Base-by-base conservation (phyloP, 768 basidiomycete genomes). In the Serpula lacrymans region DNA sequence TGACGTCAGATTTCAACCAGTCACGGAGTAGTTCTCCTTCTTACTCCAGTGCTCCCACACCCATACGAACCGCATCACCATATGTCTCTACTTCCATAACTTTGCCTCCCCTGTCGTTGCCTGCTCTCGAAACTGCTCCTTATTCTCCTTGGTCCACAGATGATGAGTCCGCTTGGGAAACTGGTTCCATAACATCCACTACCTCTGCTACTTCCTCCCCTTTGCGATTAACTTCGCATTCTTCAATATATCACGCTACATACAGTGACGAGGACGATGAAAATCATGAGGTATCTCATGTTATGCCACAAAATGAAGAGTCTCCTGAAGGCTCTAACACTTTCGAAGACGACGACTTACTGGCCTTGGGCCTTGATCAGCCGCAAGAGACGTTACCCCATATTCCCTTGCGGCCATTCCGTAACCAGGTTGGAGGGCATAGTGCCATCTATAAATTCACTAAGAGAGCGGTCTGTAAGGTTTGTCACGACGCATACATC, bases 401-500 rank as follows among this genome's bases (percentile, higher is more conserved):
- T 43, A 92, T 99, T 34, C 95, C 94, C 24, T 69, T 99, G 6
- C 82, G 87, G 34, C 96, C 96, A 5, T 99, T 97, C 66, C 82
- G 89, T 35, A 96, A 99, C 53, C 94, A 98, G 65, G 96, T 99
- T 22, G 96, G 96, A 29, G 96, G 96, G 3, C 96, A 99, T 60
- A 90, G 80, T 49, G 87, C 91, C 42, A 96, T 99, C 53, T 98
- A 98, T 67, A 93, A 94, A 57, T 98, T 99, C 51, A 97, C 94
- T 3, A 91, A 91, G 55, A 78, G 93, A 49, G 95, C 96, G 6
- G 93, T 99, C 12, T 99, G 96, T 73, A 99, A 99, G 82, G 95
- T 96, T 52, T 55, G 86, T 62, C 24, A 30, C 30, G 14, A 29
- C 8, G 9, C 8, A 25, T 14, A 3, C 7, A 11, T 10, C 7